Evolutionary conservation across 148 eudicot genomes (phyloP).

Genomic region (Rhododendron simsii): DNA sequence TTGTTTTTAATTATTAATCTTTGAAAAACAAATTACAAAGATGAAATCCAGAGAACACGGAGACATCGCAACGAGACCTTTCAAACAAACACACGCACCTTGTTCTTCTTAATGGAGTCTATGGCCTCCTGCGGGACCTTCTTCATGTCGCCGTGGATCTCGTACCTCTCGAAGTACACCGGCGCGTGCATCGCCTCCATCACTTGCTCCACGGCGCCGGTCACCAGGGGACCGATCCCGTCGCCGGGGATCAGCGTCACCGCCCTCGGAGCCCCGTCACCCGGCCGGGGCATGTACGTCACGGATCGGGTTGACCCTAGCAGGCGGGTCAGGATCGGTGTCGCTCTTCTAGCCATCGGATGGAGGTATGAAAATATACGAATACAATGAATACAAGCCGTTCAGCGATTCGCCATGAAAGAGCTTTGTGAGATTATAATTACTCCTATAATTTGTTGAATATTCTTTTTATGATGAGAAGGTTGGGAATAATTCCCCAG

Average conservation of each 20-base stretch:
- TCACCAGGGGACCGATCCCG: slow-evolving; percentile 78
- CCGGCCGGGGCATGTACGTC: slow-evolving; percentile 95
- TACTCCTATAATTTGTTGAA: too few species aligned
- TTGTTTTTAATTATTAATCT: background rate
- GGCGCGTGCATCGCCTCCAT: slow-evolving; percentile 85
- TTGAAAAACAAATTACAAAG: background rate
- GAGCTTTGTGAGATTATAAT: background rate
- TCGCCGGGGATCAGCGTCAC: slow-evolving; percentile 81
- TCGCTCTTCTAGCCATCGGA: slow-evolving; percentile 43
- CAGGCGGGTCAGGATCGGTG: slow-evolving; percentile 27
- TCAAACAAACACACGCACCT: slow-evolving; percentile 42
- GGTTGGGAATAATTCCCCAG: background rate
- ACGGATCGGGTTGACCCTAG: slow-evolving; percentile 35
- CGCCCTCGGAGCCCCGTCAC: slow-evolving; percentile 52
- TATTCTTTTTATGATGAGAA: background rate
- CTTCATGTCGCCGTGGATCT: slow-evolving; percentile 64
- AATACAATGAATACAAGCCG: background rate
- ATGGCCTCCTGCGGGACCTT: slow-evolving; percentile 42
- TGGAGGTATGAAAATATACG: background rate
- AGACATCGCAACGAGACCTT: slow-evolving; percentile 25
- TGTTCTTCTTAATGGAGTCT: slow-evolving; percentile 59
- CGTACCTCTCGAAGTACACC: slow-evolving; percentile 56
- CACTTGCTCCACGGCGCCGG: slow-evolving; percentile 73
- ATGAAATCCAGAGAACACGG: background rate
- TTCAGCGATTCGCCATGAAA: background rate